Base-by-base conservation (phyloP, 2,329 filamentous ascomycete species). In the Colletotrichum salicis region DNA sequence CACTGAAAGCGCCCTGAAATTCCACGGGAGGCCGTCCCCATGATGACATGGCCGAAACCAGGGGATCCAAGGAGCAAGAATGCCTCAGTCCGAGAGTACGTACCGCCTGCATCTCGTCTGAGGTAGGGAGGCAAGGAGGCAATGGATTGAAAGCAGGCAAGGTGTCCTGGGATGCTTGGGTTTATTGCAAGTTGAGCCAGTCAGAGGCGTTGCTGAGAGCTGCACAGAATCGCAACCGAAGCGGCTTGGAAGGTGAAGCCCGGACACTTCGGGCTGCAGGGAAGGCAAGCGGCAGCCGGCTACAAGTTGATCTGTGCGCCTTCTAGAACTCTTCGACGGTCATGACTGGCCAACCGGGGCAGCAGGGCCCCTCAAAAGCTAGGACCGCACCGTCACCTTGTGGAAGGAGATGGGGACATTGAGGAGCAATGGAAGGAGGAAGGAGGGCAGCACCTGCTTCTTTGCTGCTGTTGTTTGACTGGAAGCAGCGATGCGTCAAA, bases 251-350 rank as follows among this genome's bases (percentile, higher is more conserved):
- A 74, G 67, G 68, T 67, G 73, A 74, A 74, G 72, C 73, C 73
- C 66, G 69, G 73, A 71, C 72, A 67, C 66, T 70, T 67, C 60
- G 60, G 70, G 68, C 69, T 68, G 70, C 66, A 68, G 70, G 73
- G 74, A 64, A 60, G 52, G 56, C 45, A 45, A 29, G 61, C 41
- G 45, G 67, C 56, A 70, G 54, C 45, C 27, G 67, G 41, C 56
- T 56, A 69, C 51, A 22, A 15, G 0, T 2, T 61, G 72, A 62
- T 65, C 70, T 65, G 74, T 75, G 74, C 73, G 55, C 56, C 73
- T 75, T 75, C 74, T 75, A 75, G 74, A 75, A 75, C 60, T 52
- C 65, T 75, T 75, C 74, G 67, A 74, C 67, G 57, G 52, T 71
- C 68, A 56, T 74, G 71, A 74, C 56, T 74, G 73, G 73, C 41